phyloP scores from a whole-genome alignment of 192 early-diverging fungal genomes.

The Coemansia sp. region DNA sequence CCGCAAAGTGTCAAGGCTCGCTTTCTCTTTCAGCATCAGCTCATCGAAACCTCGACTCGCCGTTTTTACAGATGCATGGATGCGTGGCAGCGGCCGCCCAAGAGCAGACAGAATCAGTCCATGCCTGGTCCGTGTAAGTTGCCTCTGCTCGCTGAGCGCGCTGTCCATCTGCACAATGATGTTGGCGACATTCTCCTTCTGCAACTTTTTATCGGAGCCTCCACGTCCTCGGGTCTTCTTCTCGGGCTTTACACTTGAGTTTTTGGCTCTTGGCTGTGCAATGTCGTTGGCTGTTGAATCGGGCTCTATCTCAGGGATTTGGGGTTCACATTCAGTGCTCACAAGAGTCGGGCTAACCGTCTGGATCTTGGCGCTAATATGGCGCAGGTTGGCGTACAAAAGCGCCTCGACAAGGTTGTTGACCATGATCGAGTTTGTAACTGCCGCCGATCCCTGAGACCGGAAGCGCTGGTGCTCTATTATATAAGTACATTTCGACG shows the following conservation, averaged over 20 bases:
- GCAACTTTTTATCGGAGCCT: background rate
- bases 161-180: conserved; percentile 27
- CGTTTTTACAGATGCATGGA: background rate
- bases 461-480: conserved; percentile 57
- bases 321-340: conserved; percentile 27
- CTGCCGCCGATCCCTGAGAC: conserved; percentile 49
- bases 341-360: conserved; percentile 42
- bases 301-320: background rate
- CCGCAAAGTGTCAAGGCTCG: conserved; percentile 25
- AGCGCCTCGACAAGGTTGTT: conserved; percentile 55
- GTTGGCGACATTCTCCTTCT: conserved; percentile 3
- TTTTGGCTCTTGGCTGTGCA: background rate
- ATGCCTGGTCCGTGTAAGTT: conserved; percentile 21
- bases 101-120: conserved; percentile 19
- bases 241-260: background rate
- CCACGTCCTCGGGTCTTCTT: background rate
- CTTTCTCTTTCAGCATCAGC: conserved; percentile 16
- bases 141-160: conserved; percentile 20
- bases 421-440: conserved; percentile 54
- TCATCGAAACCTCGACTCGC: conserved; percentile 9
- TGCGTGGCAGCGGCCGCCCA: conserved; percentile 5
- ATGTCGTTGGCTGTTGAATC: background rate
- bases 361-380: conserved; percentile 31
- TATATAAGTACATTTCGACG: conserved; percentile 35
- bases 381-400: conserved; percentile 46